phyloP scores from a whole-genome alignment of 1,284 basidiomycete genomes.

The Xerocomus amazonicus region DNA sequence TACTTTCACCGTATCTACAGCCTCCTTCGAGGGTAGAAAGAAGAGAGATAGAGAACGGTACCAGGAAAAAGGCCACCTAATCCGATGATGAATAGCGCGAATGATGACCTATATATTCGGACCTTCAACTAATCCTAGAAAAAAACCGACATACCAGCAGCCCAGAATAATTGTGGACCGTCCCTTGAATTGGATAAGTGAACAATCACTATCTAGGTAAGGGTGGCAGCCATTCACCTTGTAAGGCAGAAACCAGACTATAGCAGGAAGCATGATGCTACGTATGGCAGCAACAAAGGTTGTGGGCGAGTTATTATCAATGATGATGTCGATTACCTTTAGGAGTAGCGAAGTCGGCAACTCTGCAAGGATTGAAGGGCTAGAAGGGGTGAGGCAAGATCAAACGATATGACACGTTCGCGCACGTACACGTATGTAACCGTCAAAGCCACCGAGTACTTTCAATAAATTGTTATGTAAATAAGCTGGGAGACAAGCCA shows the following conservation, averaged over 20 bases:
- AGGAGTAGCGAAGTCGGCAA: constrained; percentile 56
- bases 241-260: constrained; percentile 52
- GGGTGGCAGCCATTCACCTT: constrained; percentile 39
- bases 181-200: constrained; percentile 35
- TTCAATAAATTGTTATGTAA: neutral
- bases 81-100: constrained; percentile 31
- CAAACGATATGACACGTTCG: neutral
- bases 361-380: constrained; percentile 56
- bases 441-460: constrained; percentile 52
- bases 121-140: constrained; percentile 65
- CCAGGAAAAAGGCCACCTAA: constrained; percentile 56
- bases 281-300: constrained; percentile 32
- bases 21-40: constrained; percentile 54
- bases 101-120: constrained; percentile 31
- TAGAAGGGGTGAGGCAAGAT: constrained; percentile 17
- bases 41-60: constrained; percentile 54
- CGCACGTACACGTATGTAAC: constrained; percentile 45
- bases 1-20: constrained; percentile 47
- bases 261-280: constrained; percentile 53
- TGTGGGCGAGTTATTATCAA: neutral
- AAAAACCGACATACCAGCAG: constrained; percentile 59
- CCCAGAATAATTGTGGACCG: constrained; percentile 49
- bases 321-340: constrained; percentile 36
- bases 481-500: neutral
- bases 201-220: constrained; percentile 3